A percentile compares a stretch with the other conserved stretches of the same genome.
phyloP scores from a whole-genome alignment of 306 rosid species.

The Ammopiptanthus mongolicus region DNA sequence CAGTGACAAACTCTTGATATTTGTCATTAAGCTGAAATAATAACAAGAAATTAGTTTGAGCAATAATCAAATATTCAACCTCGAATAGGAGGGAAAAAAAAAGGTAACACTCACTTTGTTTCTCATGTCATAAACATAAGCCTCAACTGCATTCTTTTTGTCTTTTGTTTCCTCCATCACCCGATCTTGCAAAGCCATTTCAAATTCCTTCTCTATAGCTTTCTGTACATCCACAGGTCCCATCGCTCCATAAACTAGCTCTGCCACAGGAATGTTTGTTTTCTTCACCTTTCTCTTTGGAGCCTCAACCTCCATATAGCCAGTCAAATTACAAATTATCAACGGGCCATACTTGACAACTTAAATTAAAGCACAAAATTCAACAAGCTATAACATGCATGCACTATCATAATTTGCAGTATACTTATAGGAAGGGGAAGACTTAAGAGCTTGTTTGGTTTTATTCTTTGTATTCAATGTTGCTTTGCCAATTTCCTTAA shows the following conservation, averaged over 20 bases:
- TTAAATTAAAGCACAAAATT: background rate
- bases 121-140: slow-evolving; percentile 93
- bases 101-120: slow-evolving; percentile 54
- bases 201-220: slow-evolving; percentile 87
- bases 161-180: slow-evolving; percentile 98
- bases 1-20: slow-evolving; percentile 65
- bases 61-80: background rate
- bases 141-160: slow-evolving; percentile 90
- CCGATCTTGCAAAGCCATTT: slow-evolving; percentile 97
- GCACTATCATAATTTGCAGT: background rate
- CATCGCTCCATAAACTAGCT: slow-evolving; percentile 78
- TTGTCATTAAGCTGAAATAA: slow-evolving; percentile 69
- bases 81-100: background rate
- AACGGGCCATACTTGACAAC: background rate
- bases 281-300: slow-evolving; percentile 84
- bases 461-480: background rate
- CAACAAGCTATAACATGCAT: background rate
- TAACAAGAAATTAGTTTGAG: background rate
- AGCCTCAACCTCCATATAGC: slow-evolving; percentile 54
- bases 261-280: slow-evolving; percentile 58
- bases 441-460: background rate
- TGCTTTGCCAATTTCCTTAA: no score
- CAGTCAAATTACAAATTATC: background rate
- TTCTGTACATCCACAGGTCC: slow-evolving; percentile 55
- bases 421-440: background rate